Conservation (phyloP, 192 early-diverging fungal genomes). For the Umbelopsis sp. region DNA sequence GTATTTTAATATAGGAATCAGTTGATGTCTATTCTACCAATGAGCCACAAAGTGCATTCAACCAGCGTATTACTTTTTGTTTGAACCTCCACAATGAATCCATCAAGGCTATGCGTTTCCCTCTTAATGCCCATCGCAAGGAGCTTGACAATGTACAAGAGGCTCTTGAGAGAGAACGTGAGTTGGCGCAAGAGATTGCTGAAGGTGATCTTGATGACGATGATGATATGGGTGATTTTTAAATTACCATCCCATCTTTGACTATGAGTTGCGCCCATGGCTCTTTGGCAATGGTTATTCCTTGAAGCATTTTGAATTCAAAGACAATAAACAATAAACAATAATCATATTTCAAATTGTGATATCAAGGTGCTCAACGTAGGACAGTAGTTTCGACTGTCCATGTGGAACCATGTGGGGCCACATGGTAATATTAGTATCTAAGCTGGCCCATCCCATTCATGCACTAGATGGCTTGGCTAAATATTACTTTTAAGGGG, state of each 20-base stretch:
- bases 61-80: constrained; percentile 93
- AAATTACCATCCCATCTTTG: not conserved
- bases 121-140: constrained; percentile 82
- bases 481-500: no score
- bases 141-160: constrained; percentile 81
- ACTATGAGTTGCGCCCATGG: no score
- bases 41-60: constrained; percentile 95
- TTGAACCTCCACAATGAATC: constrained; percentile 96
- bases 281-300: no score
- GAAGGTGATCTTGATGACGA: constrained; percentile 88
- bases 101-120: constrained; percentile 98
- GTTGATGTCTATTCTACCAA: constrained; percentile 96
- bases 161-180: constrained; percentile 87
- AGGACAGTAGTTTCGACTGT: no score
- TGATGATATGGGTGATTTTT: constrained; percentile 60
- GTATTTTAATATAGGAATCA: constrained; percentile 59
- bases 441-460: no score
- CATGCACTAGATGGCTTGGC: no score
- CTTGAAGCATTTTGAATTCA: no score
- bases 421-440: no score
- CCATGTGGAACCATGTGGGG: no score
- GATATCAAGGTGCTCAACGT: no score
- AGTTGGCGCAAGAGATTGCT: constrained; percentile 90
- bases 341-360: no score
- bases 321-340: no score